phyloP scores from a whole-genome alignment of 495 filamentous ascomycete species.

The Glutinoglossum americanum region DNA sequence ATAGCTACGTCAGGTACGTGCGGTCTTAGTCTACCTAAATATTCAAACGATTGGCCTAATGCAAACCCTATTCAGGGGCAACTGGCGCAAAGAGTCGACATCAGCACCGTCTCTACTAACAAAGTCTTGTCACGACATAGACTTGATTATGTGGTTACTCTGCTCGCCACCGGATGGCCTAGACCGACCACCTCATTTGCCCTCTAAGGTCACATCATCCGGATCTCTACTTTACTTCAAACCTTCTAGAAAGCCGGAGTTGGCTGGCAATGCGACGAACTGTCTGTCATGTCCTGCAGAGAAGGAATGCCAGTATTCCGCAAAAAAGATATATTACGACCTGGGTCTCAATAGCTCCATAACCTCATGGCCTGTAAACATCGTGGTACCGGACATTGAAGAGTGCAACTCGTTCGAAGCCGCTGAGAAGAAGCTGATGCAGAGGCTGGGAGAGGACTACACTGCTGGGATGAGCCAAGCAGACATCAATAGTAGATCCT shows the following conservation, averaged over 20 bases:
- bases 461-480: slow-evolving; percentile 23
- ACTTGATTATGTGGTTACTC: slow-evolving; percentile 75
- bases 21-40: background rate
- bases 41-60: background rate
- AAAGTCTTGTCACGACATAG: slow-evolving; percentile 89
- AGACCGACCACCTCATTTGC: slow-evolving; percentile 39
- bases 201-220: slow-evolving; percentile 44
- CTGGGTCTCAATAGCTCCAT: slow-evolving; percentile 35
- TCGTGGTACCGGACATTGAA: slow-evolving; percentile 82
- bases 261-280: slow-evolving; percentile 62
- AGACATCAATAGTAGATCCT: slow-evolving; percentile 39
- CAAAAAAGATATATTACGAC: slow-evolving; percentile 54
- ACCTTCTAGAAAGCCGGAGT: slow-evolving; percentile 44
- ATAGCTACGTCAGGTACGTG: slow-evolving; percentile 62
- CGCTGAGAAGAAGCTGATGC: slow-evolving; percentile 24
- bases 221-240: slow-evolving; percentile 59
- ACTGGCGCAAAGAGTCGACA: slow-evolving; percentile 64
- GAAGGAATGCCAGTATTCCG: slow-evolving; percentile 56
- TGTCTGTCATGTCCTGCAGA: slow-evolving; percentile 64
- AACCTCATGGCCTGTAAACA: slow-evolving; percentile 60
- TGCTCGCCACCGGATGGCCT: slow-evolving; percentile 30
- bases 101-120: slow-evolving; percentile 65
- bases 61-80: slow-evolving; percentile 31
- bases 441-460: slow-evolving; percentile 47
- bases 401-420: slow-evolving; percentile 27